Conservation (phyloP, 441 rosid species). For the Geranium incanum region DNA sequence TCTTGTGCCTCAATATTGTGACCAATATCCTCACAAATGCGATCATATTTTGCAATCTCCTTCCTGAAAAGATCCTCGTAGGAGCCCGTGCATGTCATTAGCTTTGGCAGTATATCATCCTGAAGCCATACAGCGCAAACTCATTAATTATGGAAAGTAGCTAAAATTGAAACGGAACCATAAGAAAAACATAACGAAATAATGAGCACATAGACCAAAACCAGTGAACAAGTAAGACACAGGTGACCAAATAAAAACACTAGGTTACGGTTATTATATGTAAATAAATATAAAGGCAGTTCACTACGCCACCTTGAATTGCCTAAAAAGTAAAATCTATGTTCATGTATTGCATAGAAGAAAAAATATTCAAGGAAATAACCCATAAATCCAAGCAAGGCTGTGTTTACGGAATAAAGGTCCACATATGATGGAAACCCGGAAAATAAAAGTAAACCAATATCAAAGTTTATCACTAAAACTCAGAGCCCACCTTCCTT, state of each 20-base stretch:
- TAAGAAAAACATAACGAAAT: too few species aligned
- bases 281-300: too few species aligned
- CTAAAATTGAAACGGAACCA: not conserved
- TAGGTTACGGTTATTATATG: too few species aligned
- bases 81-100: slow-evolving; percentile 84
- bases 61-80: slow-evolving; percentile 88
- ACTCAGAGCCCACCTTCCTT: slow-evolving; percentile 57
- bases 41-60: slow-evolving; percentile 84
- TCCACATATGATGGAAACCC: not conserved
- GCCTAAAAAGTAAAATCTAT: too few species aligned
- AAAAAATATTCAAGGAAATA: too few species aligned
- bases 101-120: slow-evolving; percentile 96
- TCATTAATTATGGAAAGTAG: slow-evolving; percentile 10
- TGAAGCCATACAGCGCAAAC: slow-evolving; percentile 28
- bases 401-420: too few species aligned
- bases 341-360: too few species aligned
- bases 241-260: too few species aligned
- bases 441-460: not conserved
- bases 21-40: slow-evolving; percentile 66
- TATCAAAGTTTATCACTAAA: not conserved
- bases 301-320: too few species aligned
- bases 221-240: too few species aligned
- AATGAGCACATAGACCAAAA: too few species aligned
- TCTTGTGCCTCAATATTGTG: slow-evolving; percentile 88
- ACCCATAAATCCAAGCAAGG: too few species aligned